A percentile compares a stretch with the other conserved stretches of the same genome.
Evolutionary conservation across 1,139 yeast genomes (phyloP).

Genomic region (Geotrichum klebahnii): DNA sequence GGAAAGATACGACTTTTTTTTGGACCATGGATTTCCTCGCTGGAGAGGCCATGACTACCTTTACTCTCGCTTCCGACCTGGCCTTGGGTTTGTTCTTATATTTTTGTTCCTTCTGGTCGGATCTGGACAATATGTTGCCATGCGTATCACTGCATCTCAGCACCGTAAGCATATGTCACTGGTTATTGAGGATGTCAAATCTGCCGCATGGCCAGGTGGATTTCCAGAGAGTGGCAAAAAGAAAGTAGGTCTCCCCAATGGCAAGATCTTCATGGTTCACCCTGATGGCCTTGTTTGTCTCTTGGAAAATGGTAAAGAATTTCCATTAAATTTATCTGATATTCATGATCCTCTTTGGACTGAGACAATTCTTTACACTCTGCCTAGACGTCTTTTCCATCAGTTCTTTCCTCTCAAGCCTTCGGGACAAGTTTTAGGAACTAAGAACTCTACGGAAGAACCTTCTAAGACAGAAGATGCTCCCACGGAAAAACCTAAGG

Average conservation of each 20-base stretch:
- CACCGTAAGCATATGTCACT: constrained; percentile 54
- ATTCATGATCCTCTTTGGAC: constrained; percentile 47
- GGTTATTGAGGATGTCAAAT: constrained; percentile 34
- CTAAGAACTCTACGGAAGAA: constrained; percentile 6
- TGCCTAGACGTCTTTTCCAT: constrained; percentile 39
- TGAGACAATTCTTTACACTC: constrained; percentile 53
- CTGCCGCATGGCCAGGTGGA: constrained; percentile 50
- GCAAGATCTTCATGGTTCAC: constrained; percentile 60
- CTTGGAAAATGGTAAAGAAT: constrained; percentile 48
- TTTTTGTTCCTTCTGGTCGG: constrained; percentile 51
- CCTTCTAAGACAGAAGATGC: background rate
- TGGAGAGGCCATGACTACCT: constrained; percentile 50
- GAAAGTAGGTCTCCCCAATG: constrained; percentile 43
- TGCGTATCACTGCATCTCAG: constrained; percentile 50
- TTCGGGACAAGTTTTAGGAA: constrained; percentile 16
- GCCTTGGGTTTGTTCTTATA: constrained; percentile 50
- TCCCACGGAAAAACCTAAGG: constrained; percentile 7
- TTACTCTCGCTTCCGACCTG: constrained; percentile 46
- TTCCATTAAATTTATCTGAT: constrained; percentile 39
- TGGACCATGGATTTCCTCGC: constrained; percentile 79
- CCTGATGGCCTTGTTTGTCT: constrained; percentile 67
- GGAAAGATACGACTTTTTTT: constrained; percentile 79
- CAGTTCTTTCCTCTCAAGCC: constrained; percentile 18
- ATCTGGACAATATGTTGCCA: constrained; percentile 55
- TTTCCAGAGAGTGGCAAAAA: constrained; percentile 34